A percentile compares a stretch with the other conserved stretches of the same genome.
Conservation (phyloP, 225 moss, liverwort and hornwort species). For the Bryoerythrophyllum caledonicum region DNA sequence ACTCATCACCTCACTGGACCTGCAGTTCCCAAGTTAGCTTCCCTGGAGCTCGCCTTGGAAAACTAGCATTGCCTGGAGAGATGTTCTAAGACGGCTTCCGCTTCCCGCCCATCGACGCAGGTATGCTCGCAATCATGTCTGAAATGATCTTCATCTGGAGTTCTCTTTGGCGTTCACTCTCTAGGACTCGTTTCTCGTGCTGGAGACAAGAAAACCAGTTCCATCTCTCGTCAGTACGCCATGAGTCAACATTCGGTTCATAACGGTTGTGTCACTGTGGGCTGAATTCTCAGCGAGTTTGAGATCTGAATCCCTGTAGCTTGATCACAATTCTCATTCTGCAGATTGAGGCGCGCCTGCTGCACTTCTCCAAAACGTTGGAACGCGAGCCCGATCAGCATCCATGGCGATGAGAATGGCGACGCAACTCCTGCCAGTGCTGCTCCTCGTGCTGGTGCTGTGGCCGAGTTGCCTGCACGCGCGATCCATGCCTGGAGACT, state of each 20-base stretch:
- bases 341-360: not conserved
- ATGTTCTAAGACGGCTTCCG: not conserved
- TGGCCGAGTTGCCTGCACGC: conserved; percentile 25
- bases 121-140: conserved; percentile 2
- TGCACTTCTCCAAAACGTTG: not conserved
- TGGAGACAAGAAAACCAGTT: not conserved
- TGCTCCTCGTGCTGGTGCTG: conserved; percentile 28
- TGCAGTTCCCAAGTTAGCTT: not conserved
- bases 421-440: not conserved
- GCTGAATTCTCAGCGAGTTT: not conserved
- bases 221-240: no score
- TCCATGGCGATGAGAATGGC: conserved; percentile 3
- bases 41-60: not conserved
- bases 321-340: not conserved
- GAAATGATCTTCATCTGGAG: not conserved
- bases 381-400: not conserved
- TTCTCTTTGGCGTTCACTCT: not conserved
- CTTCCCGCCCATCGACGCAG: not conserved
- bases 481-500: conserved; percentile 21
- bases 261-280: not conserved
- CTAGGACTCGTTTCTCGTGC: not conserved
- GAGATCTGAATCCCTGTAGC: not conserved
- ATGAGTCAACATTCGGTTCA: not conserved
- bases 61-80: not conserved
- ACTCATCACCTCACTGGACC: not conserved